Percentiles rank a stretch among this genome's conserved stretches.
Conservation (phyloP, 1,284 basidiomycete species). For the Puccinia polysora region DNA sequence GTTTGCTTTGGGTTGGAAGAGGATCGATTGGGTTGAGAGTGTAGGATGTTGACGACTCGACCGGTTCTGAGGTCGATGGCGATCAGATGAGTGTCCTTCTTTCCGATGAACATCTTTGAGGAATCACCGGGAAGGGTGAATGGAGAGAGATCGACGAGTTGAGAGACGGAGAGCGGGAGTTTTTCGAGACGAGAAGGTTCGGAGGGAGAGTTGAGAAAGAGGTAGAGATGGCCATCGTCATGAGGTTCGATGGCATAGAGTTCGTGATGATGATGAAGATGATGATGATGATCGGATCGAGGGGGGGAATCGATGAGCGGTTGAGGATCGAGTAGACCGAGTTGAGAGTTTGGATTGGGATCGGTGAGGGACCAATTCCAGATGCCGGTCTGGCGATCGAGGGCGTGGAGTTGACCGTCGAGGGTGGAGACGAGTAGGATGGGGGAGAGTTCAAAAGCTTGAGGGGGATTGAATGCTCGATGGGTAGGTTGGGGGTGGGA, state of each 20-base stretch:
- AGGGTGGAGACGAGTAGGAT: conserved; percentile 76
- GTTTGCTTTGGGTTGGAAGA: conserved; percentile 63
- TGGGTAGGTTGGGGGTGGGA: background rate
- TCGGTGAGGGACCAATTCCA: conserved; percentile 72
- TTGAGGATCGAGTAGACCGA: conserved; percentile 47
- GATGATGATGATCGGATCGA: conserved; percentile 39
- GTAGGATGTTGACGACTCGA: conserved; percentile 57
- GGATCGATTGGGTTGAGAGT: background rate
- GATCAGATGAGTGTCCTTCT: conserved; percentile 74
- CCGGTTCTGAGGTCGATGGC: conserved; percentile 77
- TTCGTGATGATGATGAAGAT: conserved; percentile 55
- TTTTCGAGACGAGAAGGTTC: conserved; percentile 64
- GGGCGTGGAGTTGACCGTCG: conserved; percentile 82
- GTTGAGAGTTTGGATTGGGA: conserved; percentile 53
- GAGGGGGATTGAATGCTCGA: conserved; percentile 6
- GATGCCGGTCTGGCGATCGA: conserved; percentile 72
- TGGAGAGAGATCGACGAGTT: conserved; percentile 79
- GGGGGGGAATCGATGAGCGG: conserved; percentile 44
- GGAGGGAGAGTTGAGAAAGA: conserved; percentile 61
- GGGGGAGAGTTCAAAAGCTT: conserved; percentile 51
- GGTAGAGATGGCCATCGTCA: conserved; percentile 74
- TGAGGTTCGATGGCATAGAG: conserved; percentile 86
- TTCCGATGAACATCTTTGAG: conserved; percentile 72
- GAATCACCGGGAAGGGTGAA: conserved; percentile 69
- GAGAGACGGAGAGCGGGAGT: conserved; percentile 75